Base-by-base conservation (phyloP, 345 rosid species). In the Populus alba region DNA sequence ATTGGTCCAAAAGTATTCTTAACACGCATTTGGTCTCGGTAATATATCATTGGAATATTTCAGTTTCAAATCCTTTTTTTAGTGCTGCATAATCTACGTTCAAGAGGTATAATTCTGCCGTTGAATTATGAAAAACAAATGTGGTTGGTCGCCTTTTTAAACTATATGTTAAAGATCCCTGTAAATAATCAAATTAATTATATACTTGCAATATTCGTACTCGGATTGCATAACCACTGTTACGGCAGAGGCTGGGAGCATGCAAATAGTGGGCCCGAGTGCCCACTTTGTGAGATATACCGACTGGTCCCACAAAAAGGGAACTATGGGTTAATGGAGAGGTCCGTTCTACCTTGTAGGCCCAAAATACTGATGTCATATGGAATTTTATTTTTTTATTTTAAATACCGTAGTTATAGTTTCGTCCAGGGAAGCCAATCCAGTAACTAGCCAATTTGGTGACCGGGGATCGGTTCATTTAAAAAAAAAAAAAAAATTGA, bases 81-180 rank as follows among this genome's bases (percentile, higher is more conserved):
- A n/a, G 27, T 66, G 61, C 57, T 4, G 33, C 5, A 3, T 23
- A 3, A 61, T 47, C 51, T 53, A 27, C 18, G 31, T 10, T 27
- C 15, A 59, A 1, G n/a, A 59, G 29, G 29, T 55, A 65, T 45
- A n/a, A 80, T 80, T 70, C 53, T 80, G 81, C 77, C 83, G 81
- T 83, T 83, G 83, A 80, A 77, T 8, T 9, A 10, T 67, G 17
- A 1, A 37, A 77, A 67, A 59, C 27, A 16, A 43, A 23, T 59
- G 8, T 47, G 9, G 77, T 75, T 57, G 15, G n/a, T 8, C 27
- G 1, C 47, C 47, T 43, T 43, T 59, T 59, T 9, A 3, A 22
- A n/a, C 25, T n/a, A 59, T 23, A 8, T n/a, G 23, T n/a, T 59
- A n/a, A 57, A 57, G 3, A 55, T 1, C 11, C 25, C 61, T 22